Evolutionary conservation across 305 asterid species (phyloP).

Genomic region (Salvia sclarea): DNA sequence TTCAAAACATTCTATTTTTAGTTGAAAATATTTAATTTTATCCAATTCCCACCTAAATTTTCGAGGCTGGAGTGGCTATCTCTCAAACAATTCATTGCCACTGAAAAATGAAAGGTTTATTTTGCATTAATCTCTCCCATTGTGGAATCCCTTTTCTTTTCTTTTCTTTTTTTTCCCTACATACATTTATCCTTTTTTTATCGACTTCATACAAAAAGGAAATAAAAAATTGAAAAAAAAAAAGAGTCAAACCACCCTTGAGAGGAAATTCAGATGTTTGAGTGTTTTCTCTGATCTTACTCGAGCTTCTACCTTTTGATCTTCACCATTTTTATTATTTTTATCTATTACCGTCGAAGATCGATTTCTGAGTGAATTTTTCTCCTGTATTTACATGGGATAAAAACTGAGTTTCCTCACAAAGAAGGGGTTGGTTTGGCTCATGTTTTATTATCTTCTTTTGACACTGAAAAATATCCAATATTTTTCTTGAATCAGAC

Average conservation of each 20-base stretch:
- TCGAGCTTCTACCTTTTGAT: slow-evolving; percentile 29
- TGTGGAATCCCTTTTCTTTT: slow-evolving; percentile 15
- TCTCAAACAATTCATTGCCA: slow-evolving; percentile 32
- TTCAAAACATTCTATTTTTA: not conserved
- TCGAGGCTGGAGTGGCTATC: slow-evolving; percentile 32
- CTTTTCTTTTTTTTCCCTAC: slow-evolving; percentile 12
- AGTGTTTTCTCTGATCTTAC: slow-evolving; percentile 29
- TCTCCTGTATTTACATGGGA: slow-evolving; percentile 31
- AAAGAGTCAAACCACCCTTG: slow-evolving; percentile 33
- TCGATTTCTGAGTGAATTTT: slow-evolving; percentile 18
- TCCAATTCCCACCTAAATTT: slow-evolving; percentile 26
- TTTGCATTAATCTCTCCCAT: slow-evolving; percentile 33
- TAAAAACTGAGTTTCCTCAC: slow-evolving; percentile 38
- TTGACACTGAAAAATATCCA: slow-evolving; percentile 19
- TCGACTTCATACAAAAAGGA: slow-evolving; percentile 3
- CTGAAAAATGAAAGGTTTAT: slow-evolving; percentile 39
- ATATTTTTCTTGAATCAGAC: slow-evolving; percentile 22
- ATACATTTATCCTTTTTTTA: slow-evolving; percentile 12
- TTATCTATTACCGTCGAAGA: slow-evolving; percentile 18
- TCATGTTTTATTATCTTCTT: slow-evolving; percentile 18
- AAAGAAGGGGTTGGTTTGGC: slow-evolving; percentile 35
- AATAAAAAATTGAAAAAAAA: not conserved
- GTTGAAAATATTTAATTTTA: not conserved
- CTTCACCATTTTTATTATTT: not conserved
- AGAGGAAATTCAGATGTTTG: slow-evolving; percentile 29